Evolutionary conservation across 2,329 filamentous ascomycete species (phyloP), one percentile per base, ranked within the genome.

Genomic region (Aschersonia sp.): DNA sequence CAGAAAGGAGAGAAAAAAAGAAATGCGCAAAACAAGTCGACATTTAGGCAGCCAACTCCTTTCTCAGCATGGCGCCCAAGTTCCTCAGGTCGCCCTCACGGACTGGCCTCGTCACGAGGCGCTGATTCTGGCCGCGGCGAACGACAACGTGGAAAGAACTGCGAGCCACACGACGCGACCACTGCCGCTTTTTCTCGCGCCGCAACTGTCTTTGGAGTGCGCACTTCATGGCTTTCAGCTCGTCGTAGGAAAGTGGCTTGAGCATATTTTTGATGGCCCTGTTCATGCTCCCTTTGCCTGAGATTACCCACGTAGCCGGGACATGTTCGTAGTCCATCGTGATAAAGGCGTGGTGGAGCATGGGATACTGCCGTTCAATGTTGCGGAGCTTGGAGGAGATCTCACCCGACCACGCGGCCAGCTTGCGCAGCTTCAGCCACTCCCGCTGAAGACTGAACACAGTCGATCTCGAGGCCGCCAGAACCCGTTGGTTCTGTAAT

Each of bases 401-500:
- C 4, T 68, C 63, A 3, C 53, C 55, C 2, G 72, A 75, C 73
- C 72, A 78, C 1, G 68, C 65, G 14, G 67, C 63, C 56, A 69
- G 60, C 53, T 65, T 64, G 48, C 72, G 68, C 41, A 76, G 60
- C 46, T 73, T 67, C 42, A 72, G 61, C 61, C 73, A 77, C 47
- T 72, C 67, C 47, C 66, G 66, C 52, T 69, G 68, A 30, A 79
- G 64, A 30, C 67, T 58, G 46, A 73, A 64, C 8, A 79, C 60
- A 4, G 75, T 72, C 43, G 53, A 49, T n/a, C 55, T 56, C 44
- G 63, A 57, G 4, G 65, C 56, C 30, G 56, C 52, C 12, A 67
- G 51, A 43, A 58, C 49, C 32, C 59, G 64, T 39, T 66, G 60
- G 44, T 60, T 56, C 42, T 64, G 67, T 43, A 63, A 54, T 30